A percentile compares a stretch with the other conserved stretches of the same genome.
These are phyloP conservation scores for Wickerhamomyces bisporus DNA, from an alignment of 805 yeast genomes.

Conservation along the genomic window DNA sequence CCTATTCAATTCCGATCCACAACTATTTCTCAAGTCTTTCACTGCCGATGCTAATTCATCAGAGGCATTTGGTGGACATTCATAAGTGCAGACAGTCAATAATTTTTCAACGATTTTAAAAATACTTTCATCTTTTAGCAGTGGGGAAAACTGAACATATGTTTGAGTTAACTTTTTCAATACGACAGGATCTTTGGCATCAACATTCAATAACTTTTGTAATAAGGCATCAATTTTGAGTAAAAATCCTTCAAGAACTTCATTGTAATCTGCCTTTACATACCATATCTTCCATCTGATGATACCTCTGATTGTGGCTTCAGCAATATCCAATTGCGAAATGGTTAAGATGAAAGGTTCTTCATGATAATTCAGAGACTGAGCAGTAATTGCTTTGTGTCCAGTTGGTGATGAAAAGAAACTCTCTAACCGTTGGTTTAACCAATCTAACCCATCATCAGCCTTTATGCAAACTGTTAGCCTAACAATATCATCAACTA, in stretches of 20 bases:
- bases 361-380: conserved; percentile 48
- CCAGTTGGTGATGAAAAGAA: conserved; percentile 75
- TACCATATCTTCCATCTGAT: conserved; percentile 97
- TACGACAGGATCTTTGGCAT: conserved; percentile 73
- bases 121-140: conserved; percentile 76
- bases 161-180: conserved; percentile 86
- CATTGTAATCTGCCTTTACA: conserved; percentile 45
- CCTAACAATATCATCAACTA: conserved; percentile 87
- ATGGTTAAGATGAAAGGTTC: conserved; percentile 73
- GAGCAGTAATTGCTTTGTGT: conserved; percentile 49
- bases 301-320: conserved; percentile 86
- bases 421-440: conserved; percentile 62
- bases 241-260: conserved; percentile 45
- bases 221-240: conserved; percentile 64
- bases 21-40: conserved; percentile 81
- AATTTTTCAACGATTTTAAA: conserved; percentile 80
- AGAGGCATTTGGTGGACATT: conserved; percentile 59
- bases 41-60: conserved; percentile 77
- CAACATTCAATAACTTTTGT: conserved; percentile 67
- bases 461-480: conserved; percentile 83
- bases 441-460: conserved; percentile 75
- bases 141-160: conserved; percentile 88
- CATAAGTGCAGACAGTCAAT: conserved; percentile 79
- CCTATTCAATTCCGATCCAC: conserved; percentile 93
- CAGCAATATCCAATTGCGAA: conserved; percentile 81